Percentiles rank a stretch among this genome's conserved stretches.
These are phyloP conservation scores for Hanseniaspora singularis DNA, from an alignment of 805 yeast genomes.

Conservation along the genomic window DNA sequence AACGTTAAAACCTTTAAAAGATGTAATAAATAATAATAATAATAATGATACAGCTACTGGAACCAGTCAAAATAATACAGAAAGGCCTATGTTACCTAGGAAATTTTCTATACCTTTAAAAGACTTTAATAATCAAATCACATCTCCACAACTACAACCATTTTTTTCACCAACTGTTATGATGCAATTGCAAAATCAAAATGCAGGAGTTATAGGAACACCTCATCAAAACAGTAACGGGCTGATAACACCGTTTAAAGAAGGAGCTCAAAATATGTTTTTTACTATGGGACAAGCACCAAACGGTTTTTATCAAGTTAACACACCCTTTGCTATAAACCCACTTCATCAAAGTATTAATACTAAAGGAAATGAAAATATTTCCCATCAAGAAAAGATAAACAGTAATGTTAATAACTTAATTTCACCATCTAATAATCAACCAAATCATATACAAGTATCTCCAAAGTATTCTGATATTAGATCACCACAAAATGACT, in stretches of 20 bases:
- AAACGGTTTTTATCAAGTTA: too few species aligned
- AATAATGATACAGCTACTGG: background rate
- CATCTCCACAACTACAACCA: background rate
- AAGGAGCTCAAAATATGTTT: background rate
- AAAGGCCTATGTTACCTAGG: background rate
- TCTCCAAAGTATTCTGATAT: constrained; percentile 11
- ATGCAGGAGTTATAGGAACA: too few species aligned
- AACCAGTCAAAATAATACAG: background rate
- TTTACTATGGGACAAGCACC: background rate
- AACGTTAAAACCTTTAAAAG: background rate
- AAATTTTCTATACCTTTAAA: background rate
- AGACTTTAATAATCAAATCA: background rate
- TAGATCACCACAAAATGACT: background rate
- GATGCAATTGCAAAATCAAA: background rate
- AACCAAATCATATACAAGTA: background rate
- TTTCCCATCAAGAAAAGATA: too few species aligned
- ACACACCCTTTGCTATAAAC: too few species aligned
- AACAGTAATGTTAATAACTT: too few species aligned
- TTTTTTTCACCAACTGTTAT: background rate
- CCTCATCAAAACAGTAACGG: too few species aligned
- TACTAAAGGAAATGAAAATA: too few species aligned
- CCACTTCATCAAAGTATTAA: too few species aligned
- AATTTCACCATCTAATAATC: background rate
- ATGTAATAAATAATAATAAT: too few species aligned
- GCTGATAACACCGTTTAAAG: constrained; percentile 9